phyloP scores from a whole-genome alignment of 192 early-diverging fungal genomes.

The Backusella australiensis region DNA sequence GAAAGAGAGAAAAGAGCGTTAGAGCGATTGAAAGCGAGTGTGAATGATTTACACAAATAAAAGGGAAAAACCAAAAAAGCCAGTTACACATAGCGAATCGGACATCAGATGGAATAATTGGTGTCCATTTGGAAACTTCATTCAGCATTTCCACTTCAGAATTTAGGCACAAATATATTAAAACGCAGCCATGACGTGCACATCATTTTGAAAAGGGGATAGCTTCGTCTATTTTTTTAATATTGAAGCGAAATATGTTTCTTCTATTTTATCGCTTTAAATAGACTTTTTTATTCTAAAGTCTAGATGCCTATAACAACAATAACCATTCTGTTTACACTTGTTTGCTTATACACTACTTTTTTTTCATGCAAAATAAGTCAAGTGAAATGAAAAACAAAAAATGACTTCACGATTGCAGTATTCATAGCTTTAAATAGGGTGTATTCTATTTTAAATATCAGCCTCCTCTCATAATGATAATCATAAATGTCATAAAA shows the following conservation, averaged over 20 bases:
- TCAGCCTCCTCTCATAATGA: neutral
- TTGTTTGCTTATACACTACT: neutral
- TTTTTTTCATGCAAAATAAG: neutral
- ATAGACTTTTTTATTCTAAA: neutral
- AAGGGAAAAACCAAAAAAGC: neutral
- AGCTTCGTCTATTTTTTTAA: neutral
- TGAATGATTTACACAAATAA: neutral
- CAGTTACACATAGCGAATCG: neutral
- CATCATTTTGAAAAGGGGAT: neutral
- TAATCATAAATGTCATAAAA: neutral
- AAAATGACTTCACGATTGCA: neutral
- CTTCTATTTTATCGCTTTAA: neutral
- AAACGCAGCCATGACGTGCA: neutral
- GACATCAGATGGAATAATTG: neutral
- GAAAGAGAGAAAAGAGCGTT: constrained; percentile 3
- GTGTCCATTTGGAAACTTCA: neutral
- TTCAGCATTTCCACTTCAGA: neutral
- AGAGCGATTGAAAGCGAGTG: neutral
- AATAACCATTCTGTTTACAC: too few species aligned
- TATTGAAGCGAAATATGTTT: neutral
- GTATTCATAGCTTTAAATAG: neutral
- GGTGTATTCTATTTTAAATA: neutral
- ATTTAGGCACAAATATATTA: constrained; percentile 7
- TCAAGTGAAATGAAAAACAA: neutral
- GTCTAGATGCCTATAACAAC: too few species aligned